Conservation (phyloP, 148 eudicot species). For the Selenicereus undatus region DNA sequence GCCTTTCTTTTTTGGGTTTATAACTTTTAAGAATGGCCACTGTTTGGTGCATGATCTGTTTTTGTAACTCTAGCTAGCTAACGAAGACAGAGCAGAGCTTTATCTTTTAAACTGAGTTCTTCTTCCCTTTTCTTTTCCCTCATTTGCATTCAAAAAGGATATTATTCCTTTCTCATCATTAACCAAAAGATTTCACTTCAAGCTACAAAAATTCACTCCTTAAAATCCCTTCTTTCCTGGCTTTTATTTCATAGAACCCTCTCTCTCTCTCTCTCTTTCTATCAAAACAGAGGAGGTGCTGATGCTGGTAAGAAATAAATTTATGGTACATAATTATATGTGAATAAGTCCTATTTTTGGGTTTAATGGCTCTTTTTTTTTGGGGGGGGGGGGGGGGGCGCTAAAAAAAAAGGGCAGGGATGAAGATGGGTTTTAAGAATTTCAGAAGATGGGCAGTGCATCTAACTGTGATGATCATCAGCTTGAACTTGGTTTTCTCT, state of each 20-base stretch:
- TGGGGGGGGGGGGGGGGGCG: too few relatives aligned
- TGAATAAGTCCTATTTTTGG: background rate
- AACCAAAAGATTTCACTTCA: background rate
- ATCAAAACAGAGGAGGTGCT: background rate
- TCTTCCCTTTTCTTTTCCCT: conserved; percentile 5
- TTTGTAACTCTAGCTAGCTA: conserved; percentile 12
- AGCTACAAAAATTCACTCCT: conserved; percentile 5
- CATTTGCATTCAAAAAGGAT: conserved; percentile 14
- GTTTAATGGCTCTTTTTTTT: background rate
- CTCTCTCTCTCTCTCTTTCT: conserved; percentile 8
- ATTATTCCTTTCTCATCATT: conserved; percentile 22
- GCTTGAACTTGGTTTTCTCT: conserved; percentile 16
- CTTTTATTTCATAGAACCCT: background rate
- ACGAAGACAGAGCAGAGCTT: conserved; percentile 21
- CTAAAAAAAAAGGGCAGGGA: background rate
- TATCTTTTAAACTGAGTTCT: conserved; percentile 2
- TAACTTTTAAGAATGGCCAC: conserved; percentile 1
- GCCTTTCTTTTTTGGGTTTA: background rate
- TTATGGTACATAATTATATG: background rate
- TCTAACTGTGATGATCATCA: conserved; percentile 10
- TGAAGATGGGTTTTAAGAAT: background rate
- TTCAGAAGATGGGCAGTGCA: background rate
- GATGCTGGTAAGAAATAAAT: conserved; percentile 3
- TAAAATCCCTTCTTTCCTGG: conserved; percentile 6
- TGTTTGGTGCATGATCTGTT: background rate